Evolutionary conservation across 768 basidiomycete species (phyloP).

Genomic region (Tulasnella sp.): DNA sequence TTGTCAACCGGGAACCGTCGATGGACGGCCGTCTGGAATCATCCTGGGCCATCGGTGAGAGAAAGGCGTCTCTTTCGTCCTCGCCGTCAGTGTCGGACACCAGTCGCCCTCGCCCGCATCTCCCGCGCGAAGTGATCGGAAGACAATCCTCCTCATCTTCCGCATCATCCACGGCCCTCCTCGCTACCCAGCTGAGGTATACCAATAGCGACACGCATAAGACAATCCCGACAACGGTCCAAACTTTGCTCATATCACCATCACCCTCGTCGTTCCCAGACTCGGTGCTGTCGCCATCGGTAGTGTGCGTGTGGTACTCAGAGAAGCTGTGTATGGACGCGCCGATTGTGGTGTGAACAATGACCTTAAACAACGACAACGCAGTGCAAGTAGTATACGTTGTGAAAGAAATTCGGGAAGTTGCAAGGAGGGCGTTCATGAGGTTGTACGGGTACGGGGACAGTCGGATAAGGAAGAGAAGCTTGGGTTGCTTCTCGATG

Average conservation of each 20-base stretch:
- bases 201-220: slow-evolving; percentile 66
- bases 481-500: slow-evolving; percentile 75
- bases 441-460: slow-evolving; percentile 49
- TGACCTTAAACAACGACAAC: slow-evolving; percentile 78
- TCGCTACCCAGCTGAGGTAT: slow-evolving; percentile 73
- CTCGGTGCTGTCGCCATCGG: slow-evolving; percentile 10
- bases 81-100: slow-evolving; percentile 28
- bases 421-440: slow-evolving; percentile 88
- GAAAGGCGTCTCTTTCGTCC: slow-evolving; percentile 40
- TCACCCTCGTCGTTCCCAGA: slow-evolving; percentile 32
- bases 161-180: slow-evolving; percentile 46
- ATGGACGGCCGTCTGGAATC: slow-evolving; percentile 12
- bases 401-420: slow-evolving; percentile 53
- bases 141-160: slow-evolving; percentile 5
- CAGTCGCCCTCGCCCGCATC: slow-evolving; percentile 7
- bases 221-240: slow-evolving; percentile 56
- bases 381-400: slow-evolving; percentile 76
- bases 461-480: slow-evolving; percentile 76
- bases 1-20: not conserved
- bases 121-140: not conserved
- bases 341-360: slow-evolving; percentile 83
- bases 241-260: slow-evolving; percentile 35
- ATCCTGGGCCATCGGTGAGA: slow-evolving; percentile 28
- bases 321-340: slow-evolving; percentile 78
- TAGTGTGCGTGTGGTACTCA: slow-evolving; percentile 38